phyloP scores from a whole-genome alignment of 192 early-diverging fungal genomes.

The Phycomyces nitens region DNA sequence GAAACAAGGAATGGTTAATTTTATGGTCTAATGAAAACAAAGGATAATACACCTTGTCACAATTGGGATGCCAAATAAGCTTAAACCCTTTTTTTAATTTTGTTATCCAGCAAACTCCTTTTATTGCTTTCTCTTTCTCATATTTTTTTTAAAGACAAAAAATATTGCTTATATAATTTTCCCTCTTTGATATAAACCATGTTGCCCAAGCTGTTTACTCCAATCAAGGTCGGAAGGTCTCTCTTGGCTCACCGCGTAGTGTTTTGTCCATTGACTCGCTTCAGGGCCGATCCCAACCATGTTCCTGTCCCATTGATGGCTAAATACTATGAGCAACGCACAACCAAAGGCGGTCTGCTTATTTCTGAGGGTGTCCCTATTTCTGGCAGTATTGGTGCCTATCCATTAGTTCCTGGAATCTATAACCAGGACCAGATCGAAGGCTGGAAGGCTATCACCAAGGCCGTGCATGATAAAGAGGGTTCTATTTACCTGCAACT shows the following conservation, averaged over 20 bases:
- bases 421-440: constrained; percentile 39
- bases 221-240: constrained; percentile 19
- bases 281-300: constrained; percentile 3
- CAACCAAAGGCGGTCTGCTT: constrained; percentile 19
- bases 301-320: constrained; percentile 11
- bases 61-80: no score
- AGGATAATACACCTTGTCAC: no score
- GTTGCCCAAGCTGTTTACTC: constrained; percentile 14
- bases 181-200: no score
- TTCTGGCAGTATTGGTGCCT: constrained; percentile 9
- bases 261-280: constrained; percentile 25
- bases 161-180: no score
- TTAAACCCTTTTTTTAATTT: background rate
- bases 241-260: constrained; percentile 28
- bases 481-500: constrained; percentile 55
- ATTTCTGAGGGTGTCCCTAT: constrained; percentile 27
- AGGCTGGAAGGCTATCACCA: constrained; percentile 50
- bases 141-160: background rate
- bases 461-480: constrained; percentile 52
- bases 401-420: constrained; percentile 32
- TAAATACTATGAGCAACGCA: constrained; percentile 29
- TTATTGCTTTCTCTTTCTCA: background rate
- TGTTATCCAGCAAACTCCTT: background rate
- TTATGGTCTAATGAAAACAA: no score
- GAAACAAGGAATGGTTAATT: background rate